Conservation (phyloP, 441 rosid species). For the Euphorbia neoarborescens region DNA sequence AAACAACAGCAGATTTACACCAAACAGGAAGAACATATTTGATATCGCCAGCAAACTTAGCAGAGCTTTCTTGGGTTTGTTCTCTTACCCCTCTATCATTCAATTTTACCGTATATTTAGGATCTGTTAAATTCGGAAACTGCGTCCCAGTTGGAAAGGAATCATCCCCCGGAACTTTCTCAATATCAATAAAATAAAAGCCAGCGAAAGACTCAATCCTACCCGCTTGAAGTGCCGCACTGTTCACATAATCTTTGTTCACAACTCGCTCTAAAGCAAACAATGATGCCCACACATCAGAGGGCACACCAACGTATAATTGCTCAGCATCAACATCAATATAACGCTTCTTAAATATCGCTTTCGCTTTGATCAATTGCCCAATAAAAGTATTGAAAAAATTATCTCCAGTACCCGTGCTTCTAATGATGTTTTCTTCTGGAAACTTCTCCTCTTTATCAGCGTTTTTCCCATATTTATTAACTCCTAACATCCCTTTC, state of each 20-base stretch:
- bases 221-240: neutral
- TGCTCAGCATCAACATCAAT: conserved; percentile 3
- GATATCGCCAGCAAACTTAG: neutral
- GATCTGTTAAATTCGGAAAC: neutral
- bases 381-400: conserved; percentile 2
- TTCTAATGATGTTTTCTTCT: neutral
- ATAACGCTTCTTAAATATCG: neutral
- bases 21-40: neutral
- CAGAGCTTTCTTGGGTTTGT: neutral
- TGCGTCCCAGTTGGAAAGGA: neutral
- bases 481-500: neutral
- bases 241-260: neutral
- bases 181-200: neutral
- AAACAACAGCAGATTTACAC: neutral
- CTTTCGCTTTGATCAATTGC: neutral
- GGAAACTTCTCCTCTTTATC: neutral
- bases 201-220: neutral
- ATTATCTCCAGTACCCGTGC: neutral
- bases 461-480: neutral
- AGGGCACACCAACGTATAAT: neutral
- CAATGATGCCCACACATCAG: neutral
- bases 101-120: neutral
- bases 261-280: neutral
- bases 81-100: neutral
- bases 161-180: neutral